phyloP scores from a whole-genome alignment of 2,329 filamentous ascomycete genomes.

The Davidsoniella neocaledoniae region DNA sequence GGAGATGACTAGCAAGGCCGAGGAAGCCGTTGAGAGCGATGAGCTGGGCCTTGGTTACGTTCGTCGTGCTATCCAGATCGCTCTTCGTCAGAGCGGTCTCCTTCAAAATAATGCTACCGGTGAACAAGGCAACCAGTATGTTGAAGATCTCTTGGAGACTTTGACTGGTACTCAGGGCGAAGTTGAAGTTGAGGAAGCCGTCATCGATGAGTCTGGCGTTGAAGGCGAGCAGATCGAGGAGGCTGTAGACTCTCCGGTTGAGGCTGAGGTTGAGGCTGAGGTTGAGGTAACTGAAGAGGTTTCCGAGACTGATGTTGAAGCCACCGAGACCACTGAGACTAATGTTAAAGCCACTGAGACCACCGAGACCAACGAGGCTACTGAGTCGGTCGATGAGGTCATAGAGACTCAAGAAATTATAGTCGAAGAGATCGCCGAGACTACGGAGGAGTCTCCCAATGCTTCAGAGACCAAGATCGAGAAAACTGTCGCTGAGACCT shows the following conservation, averaged over 20 bases:
- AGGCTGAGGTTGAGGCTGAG: not conserved
- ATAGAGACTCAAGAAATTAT: constrained; percentile 3
- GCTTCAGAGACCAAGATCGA: too few relatives aligned
- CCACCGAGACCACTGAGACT: not conserved
- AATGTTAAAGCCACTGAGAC: too few relatives aligned
- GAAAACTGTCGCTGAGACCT: too few relatives aligned
- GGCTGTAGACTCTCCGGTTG: constrained; percentile 7
- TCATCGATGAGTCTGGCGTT: not conserved
- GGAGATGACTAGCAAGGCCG: constrained; percentile 36
- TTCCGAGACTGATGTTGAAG: not conserved
- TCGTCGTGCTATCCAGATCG: constrained; percentile 36
- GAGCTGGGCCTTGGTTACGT: constrained; percentile 34
- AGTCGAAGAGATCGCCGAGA: not conserved
- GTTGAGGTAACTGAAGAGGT: not conserved
- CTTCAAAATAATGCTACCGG: constrained; percentile 26
- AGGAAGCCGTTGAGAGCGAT: constrained; percentile 41
- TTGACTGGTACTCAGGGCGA: constrained; percentile 21
- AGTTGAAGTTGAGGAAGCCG: constrained; percentile 1
- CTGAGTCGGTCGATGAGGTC: not conserved
- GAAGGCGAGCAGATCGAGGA: constrained; percentile 4
- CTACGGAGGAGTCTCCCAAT: not conserved
- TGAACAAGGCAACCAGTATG: constrained; percentile 29
- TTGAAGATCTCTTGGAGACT: constrained; percentile 33
- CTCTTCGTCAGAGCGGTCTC: constrained; percentile 37
- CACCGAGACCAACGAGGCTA: not conserved